Base-by-base conservation (phyloP, 202 grass and related monocot genomes). In the Zoysia matrella region DNA sequence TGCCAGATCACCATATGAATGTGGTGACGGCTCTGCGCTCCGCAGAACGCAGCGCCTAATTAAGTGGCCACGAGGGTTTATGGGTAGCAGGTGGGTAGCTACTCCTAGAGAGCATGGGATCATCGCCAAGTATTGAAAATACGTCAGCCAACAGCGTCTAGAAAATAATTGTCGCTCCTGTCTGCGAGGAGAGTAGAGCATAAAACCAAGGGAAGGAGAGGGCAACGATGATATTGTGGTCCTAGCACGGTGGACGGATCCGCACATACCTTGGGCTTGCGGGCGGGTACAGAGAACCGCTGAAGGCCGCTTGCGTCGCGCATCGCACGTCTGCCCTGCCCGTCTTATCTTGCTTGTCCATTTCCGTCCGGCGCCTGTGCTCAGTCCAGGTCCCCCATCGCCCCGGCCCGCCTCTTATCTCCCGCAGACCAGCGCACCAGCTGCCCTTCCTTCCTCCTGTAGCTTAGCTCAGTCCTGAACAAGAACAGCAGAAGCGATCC, bases 331-430 rank as follows among this genome's bases (percentile, higher is more conserved):
- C 22, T 63, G 22, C 60, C 58, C 16, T 81, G 83, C 60, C 11
- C 67, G 39, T 48, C 88, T 81, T 79, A 87, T 90, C 88, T 67
- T 67, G 72, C 77, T 71, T 72, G 87, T 84, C 76, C 71, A 72
- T 81, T 76, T 84, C 81, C 63, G 47, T 80, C 75, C 53, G 12
- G 11, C 73, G 44, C 65, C 47, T 40, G 4, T 15, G 40, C n/a
- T 22, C 22, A 22, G 22, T 22, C 22, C 46, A 47, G 80, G 69
- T 57, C 66, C 76, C 76, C 76, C 57, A n/a, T 30, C 72, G 64
- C 64, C 72, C 72, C 63, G 5, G 51, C 42, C 71, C 15, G 71
- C 71, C 30, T 58, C 88, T 82, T 63, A 75, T 87, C 74, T 49
- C 79, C 46, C 69, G 54, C 84, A 69, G 83, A 78, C 13, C 49